Conservation (phyloP, 208 protist genomes). For the Trypanosoma lewisi region DNA sequence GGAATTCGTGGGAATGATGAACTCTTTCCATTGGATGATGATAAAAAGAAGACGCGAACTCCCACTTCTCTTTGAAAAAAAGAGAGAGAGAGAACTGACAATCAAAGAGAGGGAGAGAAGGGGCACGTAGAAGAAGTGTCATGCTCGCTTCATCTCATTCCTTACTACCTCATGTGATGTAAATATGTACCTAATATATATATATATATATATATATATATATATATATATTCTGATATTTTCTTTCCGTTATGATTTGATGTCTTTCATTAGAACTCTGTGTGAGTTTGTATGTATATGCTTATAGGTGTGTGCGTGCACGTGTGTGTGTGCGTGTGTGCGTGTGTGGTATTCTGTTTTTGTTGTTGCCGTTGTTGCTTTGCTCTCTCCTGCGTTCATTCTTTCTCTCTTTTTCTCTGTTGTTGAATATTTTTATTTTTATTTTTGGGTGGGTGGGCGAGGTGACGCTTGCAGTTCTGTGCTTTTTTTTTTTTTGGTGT, state of each 20-base stretch:
- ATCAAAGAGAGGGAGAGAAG: not conserved
- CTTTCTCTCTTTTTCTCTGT: not conserved
- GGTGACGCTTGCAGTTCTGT: too few species aligned
- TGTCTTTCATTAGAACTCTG: slow-evolving; percentile 4
- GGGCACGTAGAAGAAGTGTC: not conserved
- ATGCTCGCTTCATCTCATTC: not conserved
- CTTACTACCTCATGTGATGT: not conserved
- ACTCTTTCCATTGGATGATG: slow-evolving; percentile 24
- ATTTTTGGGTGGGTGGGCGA: not conserved
- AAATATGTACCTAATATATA: not conserved
- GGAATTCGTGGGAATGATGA: slow-evolving; percentile 32
- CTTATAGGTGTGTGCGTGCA: too few species aligned
- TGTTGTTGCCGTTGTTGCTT: not conserved
- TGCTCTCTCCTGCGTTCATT: too few species aligned
- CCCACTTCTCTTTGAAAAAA: not conserved
- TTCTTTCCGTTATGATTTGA: not conserved
- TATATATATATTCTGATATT: slow-evolving; percentile 18
- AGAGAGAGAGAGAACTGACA: not conserved
- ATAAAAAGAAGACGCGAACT: slow-evolving; percentile 17
- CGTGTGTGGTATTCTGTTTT: not conserved
- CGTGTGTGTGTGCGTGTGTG: too few species aligned
- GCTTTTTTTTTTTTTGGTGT: too few species aligned
- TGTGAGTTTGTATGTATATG: too few species aligned
- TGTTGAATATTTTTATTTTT: not conserved
- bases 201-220: slow-evolving; percentile 7